A percentile compares a stretch with the other conserved stretches of the same genome.
Conservation (phyloP, 139 green algal species). For the Volvox reticuliferus region DNA sequence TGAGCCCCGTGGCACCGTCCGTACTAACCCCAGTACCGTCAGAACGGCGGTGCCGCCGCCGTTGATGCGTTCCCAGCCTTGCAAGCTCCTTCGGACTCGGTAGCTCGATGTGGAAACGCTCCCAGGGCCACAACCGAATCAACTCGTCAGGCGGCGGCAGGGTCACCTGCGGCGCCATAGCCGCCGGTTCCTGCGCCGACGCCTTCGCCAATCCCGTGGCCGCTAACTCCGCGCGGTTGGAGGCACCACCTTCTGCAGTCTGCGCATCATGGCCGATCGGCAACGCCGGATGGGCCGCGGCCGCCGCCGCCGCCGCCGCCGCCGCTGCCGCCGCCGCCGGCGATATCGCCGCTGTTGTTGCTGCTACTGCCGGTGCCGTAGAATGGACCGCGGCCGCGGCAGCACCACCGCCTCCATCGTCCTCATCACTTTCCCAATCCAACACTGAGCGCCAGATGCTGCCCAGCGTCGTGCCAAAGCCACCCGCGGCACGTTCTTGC, state of each 20-base stretch:
- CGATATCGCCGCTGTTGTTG: neutral
- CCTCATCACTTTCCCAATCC: slow-evolving; percentile 15
- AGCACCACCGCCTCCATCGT: neutral
- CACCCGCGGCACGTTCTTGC: neutral
- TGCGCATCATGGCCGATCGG: no score
- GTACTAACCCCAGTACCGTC: neutral
- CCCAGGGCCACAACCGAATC: slow-evolving; percentile 31
- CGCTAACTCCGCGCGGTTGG: no score
- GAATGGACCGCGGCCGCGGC: no score
- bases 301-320: neutral
- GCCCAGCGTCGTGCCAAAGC: neutral
- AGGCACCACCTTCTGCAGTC: no score
- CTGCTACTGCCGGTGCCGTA: neutral
- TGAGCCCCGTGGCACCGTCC: neutral
- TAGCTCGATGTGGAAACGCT: slow-evolving; percentile 16
- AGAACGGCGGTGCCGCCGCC: neutral
- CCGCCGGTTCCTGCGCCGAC: neutral
- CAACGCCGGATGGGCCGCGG: neutral
- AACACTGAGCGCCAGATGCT: slow-evolving; percentile 6
- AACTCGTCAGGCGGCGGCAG: slow-evolving; percentile 35
- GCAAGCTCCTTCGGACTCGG: neutral
- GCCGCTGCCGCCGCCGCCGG: neutral
- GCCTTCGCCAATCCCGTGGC: neutral
- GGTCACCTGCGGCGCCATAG: neutral
- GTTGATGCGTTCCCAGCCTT: neutral